Conservation (phyloP, 768 basidiomycete species). For the Phanerodontia chrysosporium region DNA sequence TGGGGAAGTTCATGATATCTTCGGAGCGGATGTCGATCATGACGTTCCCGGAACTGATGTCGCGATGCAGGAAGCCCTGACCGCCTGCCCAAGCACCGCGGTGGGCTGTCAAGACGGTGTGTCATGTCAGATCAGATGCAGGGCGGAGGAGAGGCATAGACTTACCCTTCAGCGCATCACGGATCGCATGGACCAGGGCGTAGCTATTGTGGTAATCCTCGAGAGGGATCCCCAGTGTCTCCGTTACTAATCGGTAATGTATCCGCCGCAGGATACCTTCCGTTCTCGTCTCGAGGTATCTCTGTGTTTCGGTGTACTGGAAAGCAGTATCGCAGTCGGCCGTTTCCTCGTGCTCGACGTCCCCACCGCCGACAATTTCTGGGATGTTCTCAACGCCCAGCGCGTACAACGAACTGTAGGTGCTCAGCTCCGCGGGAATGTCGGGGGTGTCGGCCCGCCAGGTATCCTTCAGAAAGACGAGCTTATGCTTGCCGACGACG, state of each 20-base stretch:
- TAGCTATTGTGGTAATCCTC: background rate
- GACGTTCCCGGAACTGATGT: constrained; percentile 8
- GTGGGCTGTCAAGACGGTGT: background rate
- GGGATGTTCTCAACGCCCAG: background rate
- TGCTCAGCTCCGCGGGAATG: background rate
- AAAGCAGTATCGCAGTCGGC: background rate
- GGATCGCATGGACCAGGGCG: background rate
- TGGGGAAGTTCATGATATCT: background rate
- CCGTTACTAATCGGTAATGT: background rate
- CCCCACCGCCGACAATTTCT: background rate
- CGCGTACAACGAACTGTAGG: background rate
- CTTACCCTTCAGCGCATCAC: background rate
- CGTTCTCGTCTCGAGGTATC: background rate
- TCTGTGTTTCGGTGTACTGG: background rate
- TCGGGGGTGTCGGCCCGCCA: background rate
- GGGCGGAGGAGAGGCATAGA: background rate
- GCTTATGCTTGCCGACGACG: background rate
- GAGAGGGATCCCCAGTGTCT: background rate
- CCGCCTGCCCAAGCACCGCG: constrained; percentile 1
- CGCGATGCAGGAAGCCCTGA: constrained; percentile 6
- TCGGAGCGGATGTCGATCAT: background rate
- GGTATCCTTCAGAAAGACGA: constrained; percentile 5
- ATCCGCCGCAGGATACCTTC: background rate
- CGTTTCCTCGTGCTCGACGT: background rate
- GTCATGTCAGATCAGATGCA: background rate